Percentiles rank a stretch among this genome's conserved stretches.
Evolutionary conservation across 192 early-diverging fungal species (phyloP).

Genomic region (Funneliformis mosseae): DNA sequence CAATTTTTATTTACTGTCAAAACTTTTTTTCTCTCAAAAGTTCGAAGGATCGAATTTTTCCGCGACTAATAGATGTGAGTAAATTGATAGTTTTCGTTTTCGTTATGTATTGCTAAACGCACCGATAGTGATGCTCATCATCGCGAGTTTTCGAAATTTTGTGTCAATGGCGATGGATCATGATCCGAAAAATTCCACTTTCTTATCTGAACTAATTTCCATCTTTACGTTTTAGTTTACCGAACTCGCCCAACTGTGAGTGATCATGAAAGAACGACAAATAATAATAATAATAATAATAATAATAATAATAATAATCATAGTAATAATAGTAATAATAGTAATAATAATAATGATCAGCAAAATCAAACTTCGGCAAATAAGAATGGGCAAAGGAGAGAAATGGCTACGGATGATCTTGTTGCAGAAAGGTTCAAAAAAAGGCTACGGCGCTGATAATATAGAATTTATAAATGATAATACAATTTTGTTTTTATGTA

Average conservation of each 20-base stretch:
- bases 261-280: constrained; percentile 27
- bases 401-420: constrained; percentile 84
- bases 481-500: too few relatives aligned
- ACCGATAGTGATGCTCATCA: too few relatives aligned
- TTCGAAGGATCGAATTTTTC: constrained; percentile 22
- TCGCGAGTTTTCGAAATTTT: too few relatives aligned
- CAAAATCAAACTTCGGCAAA: constrained; percentile 38
- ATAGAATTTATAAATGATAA: not conserved
- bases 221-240: constrained; percentile 8
- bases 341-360: constrained; percentile 24
- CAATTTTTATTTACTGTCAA: constrained; percentile 33
- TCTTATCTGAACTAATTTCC: not conserved
- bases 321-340: too few relatives aligned
- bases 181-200: constrained; percentile 23
- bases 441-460: constrained; percentile 65
- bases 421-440: constrained; percentile 86
- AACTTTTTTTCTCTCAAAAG: constrained; percentile 14
- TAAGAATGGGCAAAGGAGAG: constrained; percentile 51
- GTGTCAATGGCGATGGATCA: too few relatives aligned
- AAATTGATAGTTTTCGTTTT: constrained; percentile 24
- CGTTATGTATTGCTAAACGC: too few relatives aligned
- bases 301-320: too few relatives aligned
- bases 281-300: not conserved
- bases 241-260: constrained; percentile 28
- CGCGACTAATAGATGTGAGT: constrained; percentile 34